These are phyloP conservation scores for Coemansia sp. DNA, from an alignment of 192 early-diverging fungal genomes.

Conservation along the genomic window DNA sequence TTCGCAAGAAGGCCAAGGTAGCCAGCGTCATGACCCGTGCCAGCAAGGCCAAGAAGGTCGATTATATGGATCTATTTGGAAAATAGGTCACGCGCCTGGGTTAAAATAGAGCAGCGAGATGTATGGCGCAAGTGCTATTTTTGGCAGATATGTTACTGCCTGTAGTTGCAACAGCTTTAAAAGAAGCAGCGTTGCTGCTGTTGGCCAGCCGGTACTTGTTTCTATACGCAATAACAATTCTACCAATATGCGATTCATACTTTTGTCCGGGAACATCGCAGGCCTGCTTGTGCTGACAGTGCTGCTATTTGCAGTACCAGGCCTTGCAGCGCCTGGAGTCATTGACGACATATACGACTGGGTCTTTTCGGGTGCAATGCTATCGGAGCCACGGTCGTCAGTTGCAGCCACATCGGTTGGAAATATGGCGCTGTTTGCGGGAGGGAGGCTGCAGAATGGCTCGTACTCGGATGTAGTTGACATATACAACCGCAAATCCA, in stretches of 20 bases:
- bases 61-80: constrained; percentile 41
- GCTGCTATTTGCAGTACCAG: background rate
- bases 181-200: background rate
- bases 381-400: constrained; percentile 37
- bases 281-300: background rate
- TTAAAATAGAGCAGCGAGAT: background rate
- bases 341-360: constrained; percentile 23
- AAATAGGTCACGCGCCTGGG: constrained; percentile 10
- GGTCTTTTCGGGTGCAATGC: constrained; percentile 36
- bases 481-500: constrained; percentile 36
- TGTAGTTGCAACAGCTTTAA: background rate
- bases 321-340: constrained; percentile 3
- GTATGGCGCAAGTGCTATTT: constrained; percentile 5
- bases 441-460: constrained; percentile 43
- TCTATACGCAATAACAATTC: background rate
- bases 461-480: constrained; percentile 45
- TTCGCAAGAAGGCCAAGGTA: constrained; percentile 28
- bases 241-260: background rate
- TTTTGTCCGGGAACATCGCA: background rate
- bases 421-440: constrained; percentile 49
- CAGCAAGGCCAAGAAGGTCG: constrained; percentile 9
- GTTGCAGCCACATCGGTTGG: constrained; percentile 40
- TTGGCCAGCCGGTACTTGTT: background rate
- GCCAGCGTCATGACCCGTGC: background rate
- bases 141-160: background rate